Evolutionary conservation across 352 stramenopile genomes (phyloP).

Genomic region (Globisporangium ultimum): DNA sequence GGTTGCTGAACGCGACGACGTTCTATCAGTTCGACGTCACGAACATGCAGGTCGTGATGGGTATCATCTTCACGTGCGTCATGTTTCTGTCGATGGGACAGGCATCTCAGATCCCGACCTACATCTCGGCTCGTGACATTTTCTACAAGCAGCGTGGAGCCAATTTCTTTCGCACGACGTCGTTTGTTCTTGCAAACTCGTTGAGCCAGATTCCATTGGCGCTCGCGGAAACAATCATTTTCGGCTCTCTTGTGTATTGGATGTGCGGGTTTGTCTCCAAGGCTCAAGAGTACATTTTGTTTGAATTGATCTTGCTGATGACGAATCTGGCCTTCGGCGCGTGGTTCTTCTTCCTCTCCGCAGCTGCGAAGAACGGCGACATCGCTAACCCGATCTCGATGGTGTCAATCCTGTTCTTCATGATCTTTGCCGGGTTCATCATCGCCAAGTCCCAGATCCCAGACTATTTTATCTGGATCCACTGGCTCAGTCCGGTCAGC

Average conservation of each 20-base stretch:
- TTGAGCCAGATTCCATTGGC: conserved; percentile 9
- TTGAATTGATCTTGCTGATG: conserved; percentile 12
- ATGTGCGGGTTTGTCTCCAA: conserved; percentile 10
- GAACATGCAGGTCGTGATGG: conserved; percentile 11
- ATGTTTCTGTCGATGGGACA: conserved; percentile 17
- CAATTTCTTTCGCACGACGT: conserved; percentile 12
- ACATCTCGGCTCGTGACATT: conserved; percentile 7
- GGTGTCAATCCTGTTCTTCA: conserved; percentile 9
- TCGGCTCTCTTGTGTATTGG: conserved; percentile 19
- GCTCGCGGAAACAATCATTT: conserved; percentile 9
- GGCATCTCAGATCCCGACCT: conserved; percentile 11
- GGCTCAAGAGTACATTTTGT: conserved; percentile 1
- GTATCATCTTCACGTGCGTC: conserved; percentile 12
- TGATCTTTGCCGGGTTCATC: conserved; percentile 27
- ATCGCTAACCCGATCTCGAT: conserved; percentile 14
- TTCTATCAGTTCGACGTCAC: conserved; percentile 14
- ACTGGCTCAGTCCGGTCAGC: no score
- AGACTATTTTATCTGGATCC: conserved; percentile 23
- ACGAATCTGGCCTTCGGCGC: conserved; percentile 19
- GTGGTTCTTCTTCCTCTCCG: conserved; percentile 22
- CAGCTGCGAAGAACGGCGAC: conserved; percentile 5
- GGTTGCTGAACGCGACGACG: conserved; percentile 12
- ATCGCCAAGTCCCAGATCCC: conserved; percentile 9
- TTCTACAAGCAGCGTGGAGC: conserved; percentile 17
- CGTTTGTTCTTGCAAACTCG: conserved; percentile 13